These are phyloP conservation scores for Hypoxylon subgilvum DNA, from an alignment of 495 filamentous ascomycete genomes.

Conservation along the genomic window DNA sequence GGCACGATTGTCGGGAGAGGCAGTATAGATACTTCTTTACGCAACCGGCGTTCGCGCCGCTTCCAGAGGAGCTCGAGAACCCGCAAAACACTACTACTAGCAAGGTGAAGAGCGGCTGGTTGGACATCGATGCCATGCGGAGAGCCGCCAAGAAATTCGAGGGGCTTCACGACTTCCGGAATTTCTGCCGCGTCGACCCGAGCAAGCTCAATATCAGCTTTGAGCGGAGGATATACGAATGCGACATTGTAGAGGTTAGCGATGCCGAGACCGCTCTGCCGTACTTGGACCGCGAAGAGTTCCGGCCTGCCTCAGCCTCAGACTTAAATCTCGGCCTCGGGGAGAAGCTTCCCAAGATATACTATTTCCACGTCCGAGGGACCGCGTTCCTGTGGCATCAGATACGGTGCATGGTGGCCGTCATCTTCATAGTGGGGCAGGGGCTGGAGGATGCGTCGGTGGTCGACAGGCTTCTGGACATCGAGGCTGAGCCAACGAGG, in stretches of 20 bases:
- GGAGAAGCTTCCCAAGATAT: conserved; percentile 66
- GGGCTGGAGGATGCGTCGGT: conserved; percentile 78
- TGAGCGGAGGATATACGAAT: conserved; percentile 72
- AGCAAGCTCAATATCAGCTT: conserved; percentile 87
- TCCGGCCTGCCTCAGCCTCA: conserved; percentile 27
- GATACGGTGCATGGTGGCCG: conserved; percentile 85
- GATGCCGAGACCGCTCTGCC: conserved; percentile 53
- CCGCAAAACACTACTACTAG: conserved; percentile 31
- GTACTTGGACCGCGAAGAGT: conserved; percentile 41
- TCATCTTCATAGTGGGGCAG: conserved; percentile 91
- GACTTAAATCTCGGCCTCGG: neutral
- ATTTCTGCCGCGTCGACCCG: conserved; percentile 91
- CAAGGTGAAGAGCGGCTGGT: conserved; percentile 51
- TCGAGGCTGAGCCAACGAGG: conserved; percentile 67
- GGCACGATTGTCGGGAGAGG: conserved; percentile 90
- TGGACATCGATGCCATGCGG: conserved; percentile 88
- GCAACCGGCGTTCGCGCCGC: conserved; percentile 79
- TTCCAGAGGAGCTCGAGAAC: conserved; percentile 45
- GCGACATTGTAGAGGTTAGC: conserved; percentile 73
- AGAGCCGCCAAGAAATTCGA: conserved; percentile 77
- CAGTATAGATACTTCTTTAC: conserved; percentile 97
- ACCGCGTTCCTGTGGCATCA: conserved; percentile 99
- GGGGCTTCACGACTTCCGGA: conserved; percentile 91
- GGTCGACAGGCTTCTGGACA: conserved; percentile 74
- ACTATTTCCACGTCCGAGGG: conserved; percentile 83